phyloP scores from a whole-genome alignment of 208 protist genomes.

The Novymonas esmeraldas region DNA sequence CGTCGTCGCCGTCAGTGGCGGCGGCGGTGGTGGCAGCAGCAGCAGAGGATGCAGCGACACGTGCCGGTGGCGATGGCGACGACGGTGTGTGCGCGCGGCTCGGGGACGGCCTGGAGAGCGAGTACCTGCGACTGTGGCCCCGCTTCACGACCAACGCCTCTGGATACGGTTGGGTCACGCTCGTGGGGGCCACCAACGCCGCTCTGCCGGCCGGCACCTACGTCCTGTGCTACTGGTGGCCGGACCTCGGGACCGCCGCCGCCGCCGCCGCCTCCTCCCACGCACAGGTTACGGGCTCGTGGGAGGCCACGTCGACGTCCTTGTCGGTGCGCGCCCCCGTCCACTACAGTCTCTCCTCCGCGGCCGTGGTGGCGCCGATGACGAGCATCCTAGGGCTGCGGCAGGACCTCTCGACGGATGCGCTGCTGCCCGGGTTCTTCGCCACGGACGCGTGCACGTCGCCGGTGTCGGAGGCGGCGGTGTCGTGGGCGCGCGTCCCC shows the following conservation, averaged over 20 bases:
- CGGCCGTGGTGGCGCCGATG: constrained; percentile 19
- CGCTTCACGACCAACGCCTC: constrained; percentile 2
- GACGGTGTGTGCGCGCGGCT: neutral
- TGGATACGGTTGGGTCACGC: neutral
- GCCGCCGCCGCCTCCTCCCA: too few relatives aligned
- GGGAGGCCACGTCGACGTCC: constrained; percentile 3
- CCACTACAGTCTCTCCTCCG: constrained; percentile 25
- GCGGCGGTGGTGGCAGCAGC: neutral
- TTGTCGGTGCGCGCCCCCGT: constrained; percentile 18
- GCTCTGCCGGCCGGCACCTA: constrained; percentile 11
- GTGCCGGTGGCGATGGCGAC: neutral
- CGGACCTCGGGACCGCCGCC: neutral
- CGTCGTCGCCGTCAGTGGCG: neutral
- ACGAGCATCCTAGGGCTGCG: constrained; percentile 20
- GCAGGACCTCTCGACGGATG: constrained; percentile 9
- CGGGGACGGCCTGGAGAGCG: too few relatives aligned
- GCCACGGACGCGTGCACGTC: constrained; percentile 2
- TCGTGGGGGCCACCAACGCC: neutral
- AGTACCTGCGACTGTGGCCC: neutral
- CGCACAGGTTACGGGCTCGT: too few relatives aligned
- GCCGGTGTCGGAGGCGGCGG: neutral
- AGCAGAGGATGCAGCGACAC: too few relatives aligned
- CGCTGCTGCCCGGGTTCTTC: constrained; percentile 32
- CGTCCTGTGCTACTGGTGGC: constrained; percentile 23
- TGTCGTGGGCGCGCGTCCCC: neutral